Conservation (phyloP, 192 early-diverging fungal species). For the Coemansia sp. region DNA sequence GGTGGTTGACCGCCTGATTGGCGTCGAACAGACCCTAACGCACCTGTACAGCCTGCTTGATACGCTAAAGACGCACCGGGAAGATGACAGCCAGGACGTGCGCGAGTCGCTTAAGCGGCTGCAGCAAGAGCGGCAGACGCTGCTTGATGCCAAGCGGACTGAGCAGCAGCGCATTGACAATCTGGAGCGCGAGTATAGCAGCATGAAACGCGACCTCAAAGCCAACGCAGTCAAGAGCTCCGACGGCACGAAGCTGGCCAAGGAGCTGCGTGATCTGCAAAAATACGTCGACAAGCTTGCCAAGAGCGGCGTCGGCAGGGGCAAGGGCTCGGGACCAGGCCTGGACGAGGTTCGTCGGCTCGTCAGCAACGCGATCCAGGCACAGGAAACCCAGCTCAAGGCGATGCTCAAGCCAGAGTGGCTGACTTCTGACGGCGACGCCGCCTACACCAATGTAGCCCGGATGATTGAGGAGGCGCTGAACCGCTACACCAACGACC, state of each 20-base stretch:
- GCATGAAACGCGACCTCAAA: conserved; percentile 39
- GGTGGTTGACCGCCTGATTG: conserved; percentile 31
- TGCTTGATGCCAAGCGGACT: conserved; percentile 20
- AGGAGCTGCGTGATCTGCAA: conserved; percentile 31
- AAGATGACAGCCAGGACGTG: conserved; percentile 35
- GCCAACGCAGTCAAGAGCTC: conserved; percentile 5
- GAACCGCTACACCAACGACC: conserved; percentile 54
- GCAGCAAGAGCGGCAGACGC: conserved; percentile 31
- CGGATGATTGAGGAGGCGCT: conserved; percentile 60
- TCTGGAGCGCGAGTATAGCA: conserved; percentile 38
- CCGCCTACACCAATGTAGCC: conserved; percentile 39
- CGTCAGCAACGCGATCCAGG: conserved; percentile 32
- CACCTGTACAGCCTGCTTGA: conserved; percentile 42
- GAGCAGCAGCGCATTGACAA: conserved; percentile 45
- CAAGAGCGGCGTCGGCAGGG: conserved; percentile 10
- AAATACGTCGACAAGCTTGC: conserved; percentile 34
- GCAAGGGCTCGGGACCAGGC: conserved; percentile 14
- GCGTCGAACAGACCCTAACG: conserved; percentile 39
- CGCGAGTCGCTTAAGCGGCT: conserved; percentile 36
- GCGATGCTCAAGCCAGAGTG: conserved; percentile 38
- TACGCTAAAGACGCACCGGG: conserved; percentile 31
- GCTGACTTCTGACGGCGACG: conserved; percentile 40
- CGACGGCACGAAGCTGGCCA: conserved; percentile 14
- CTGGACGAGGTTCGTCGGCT: conserved; percentile 34
- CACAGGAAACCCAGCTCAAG: conserved; percentile 30